Conservation (phyloP, 208 protist genomes). For the Vickermania ingenoplastis region DNA sequence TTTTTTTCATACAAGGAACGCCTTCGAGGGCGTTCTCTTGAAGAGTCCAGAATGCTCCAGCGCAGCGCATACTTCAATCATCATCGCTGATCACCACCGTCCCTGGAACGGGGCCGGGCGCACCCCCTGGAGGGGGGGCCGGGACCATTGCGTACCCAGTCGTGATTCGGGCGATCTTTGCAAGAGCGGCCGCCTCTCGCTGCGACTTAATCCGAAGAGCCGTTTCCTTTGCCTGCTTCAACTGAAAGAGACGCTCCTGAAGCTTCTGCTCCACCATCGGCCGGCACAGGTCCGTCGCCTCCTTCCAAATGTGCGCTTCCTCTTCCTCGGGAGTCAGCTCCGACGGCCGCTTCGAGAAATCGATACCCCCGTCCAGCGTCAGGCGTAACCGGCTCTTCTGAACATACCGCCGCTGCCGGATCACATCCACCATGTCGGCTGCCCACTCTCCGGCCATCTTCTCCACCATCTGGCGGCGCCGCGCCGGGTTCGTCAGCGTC, state of each 20-base stretch:
- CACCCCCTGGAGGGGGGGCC: too few species aligned
- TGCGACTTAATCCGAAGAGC: slow-evolving; percentile 35
- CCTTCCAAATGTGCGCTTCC: slow-evolving; percentile 31
- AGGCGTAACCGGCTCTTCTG: slow-evolving; percentile 24
- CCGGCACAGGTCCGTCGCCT: slow-evolving; percentile 42
- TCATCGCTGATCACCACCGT: too few species aligned
- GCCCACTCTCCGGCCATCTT: slow-evolving; percentile 38
- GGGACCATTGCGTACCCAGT: too few species aligned
- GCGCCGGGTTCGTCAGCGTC: slow-evolving; percentile 13
- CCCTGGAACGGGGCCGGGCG: too few species aligned
- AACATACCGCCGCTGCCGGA: slow-evolving; percentile 43
- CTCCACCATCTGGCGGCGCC: slow-evolving; percentile 31
- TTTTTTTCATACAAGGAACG: too few species aligned
- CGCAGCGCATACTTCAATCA: too few species aligned
- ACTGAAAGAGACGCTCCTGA: slow-evolving; percentile 16
- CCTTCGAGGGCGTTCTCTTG: too few species aligned
- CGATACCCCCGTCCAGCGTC: slow-evolving; percentile 18
- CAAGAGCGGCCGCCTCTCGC: slow-evolving; percentile 52
- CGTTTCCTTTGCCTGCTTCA: slow-evolving; percentile 30
- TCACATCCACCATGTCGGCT: slow-evolving; percentile 39
- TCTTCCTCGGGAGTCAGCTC: slow-evolving; percentile 12
- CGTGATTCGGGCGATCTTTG: slow-evolving; percentile 68
- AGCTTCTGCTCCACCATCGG: slow-evolving; percentile 38
- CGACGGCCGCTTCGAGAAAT: slow-evolving; percentile 3
- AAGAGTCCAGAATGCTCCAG: too few species aligned